Evolutionary conservation across 2,329 filamentous ascomycete species (phyloP).

Genomic region (Ceratocystis colombiana): DNA sequence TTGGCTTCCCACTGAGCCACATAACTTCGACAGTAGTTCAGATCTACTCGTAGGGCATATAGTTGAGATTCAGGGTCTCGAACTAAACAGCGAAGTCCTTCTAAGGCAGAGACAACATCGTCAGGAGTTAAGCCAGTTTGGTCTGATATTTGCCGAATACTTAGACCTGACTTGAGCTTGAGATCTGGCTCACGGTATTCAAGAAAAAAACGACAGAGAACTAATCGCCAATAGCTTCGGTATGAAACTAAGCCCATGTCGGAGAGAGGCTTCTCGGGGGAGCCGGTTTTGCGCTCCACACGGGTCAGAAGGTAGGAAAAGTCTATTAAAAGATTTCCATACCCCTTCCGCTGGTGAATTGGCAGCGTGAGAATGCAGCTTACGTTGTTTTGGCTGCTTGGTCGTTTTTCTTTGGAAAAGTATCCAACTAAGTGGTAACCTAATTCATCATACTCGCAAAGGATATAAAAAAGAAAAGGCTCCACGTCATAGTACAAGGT

Average conservation of each 20-base stretch:
- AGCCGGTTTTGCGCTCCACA: slow-evolving; percentile 86
- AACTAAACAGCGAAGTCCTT: slow-evolving; percentile 79
- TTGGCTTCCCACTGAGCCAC: slow-evolving; percentile 83
- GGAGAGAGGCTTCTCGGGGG: slow-evolving; percentile 91
- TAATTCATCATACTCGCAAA: slow-evolving; percentile 83
- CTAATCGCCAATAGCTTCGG: slow-evolving; percentile 88
- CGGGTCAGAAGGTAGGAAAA: slow-evolving; percentile 95
- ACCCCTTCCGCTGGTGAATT: slow-evolving; percentile 94
- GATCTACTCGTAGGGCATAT: slow-evolving; percentile 82
- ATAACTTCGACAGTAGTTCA: slow-evolving; percentile 75
- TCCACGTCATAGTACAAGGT: slow-evolving; percentile 97
- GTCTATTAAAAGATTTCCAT: slow-evolving; percentile 92
- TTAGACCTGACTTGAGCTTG: slow-evolving; percentile 37
- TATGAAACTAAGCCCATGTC: slow-evolving; percentile 98
- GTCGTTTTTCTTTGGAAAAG: slow-evolving; percentile 96
- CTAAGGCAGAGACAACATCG: slow-evolving; percentile 87
- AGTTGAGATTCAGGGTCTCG: slow-evolving; percentile 78
- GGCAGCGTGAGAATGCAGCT: slow-evolving; percentile 93
- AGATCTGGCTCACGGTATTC: slow-evolving; percentile 33
- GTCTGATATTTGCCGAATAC: slow-evolving; percentile 63
- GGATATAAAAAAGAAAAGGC: slow-evolving; percentile 92
- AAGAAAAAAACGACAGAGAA: slow-evolving; percentile 75
- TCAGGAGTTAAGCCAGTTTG: slow-evolving; percentile 92
- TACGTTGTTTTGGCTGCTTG: slow-evolving; percentile 91
- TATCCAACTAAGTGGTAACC: slow-evolving; percentile 98